These are phyloP conservation scores for Ogataea pilisensis DNA, from an alignment of 805 yeast genomes.

Conservation along the genomic window DNA sequence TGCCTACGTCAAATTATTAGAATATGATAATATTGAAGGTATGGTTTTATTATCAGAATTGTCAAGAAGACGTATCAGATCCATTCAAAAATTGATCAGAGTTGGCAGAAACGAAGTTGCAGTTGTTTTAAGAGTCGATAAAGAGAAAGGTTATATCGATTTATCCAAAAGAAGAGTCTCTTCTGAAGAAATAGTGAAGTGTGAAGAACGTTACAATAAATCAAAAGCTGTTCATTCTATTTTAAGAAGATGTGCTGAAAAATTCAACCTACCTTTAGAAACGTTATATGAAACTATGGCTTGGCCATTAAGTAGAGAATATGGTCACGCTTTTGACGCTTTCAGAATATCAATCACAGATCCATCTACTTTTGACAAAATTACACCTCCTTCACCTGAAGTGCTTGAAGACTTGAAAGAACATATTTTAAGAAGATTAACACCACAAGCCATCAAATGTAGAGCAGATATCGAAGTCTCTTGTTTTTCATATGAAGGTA, in stretches of 20 bases:
- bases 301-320: conserved; percentile 95
- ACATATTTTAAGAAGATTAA: conserved; percentile 88
- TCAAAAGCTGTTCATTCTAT: conserved; percentile 98
- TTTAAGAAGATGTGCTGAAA: conserved; percentile 96
- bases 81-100: conserved; percentile 94
- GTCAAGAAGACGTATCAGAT: conserved; percentile 97
- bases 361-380: conserved; percentile 77
- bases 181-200: conserved; percentile 94
- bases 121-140: conserved; percentile 95
- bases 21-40: conserved; percentile 97
- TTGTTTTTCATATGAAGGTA: conserved; percentile 95
- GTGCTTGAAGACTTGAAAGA: conserved; percentile 79
- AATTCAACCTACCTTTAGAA: conserved; percentile 84
- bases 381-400: conserved; percentile 66
- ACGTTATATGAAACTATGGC: conserved; percentile 83
- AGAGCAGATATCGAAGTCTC: conserved; percentile 99
- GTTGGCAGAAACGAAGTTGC: conserved; percentile 99
- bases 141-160: conserved; percentile 97
- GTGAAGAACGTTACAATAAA: conserved; percentile 96
- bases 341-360: conserved; percentile 95
- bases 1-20: conserved; percentile 92
- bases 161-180: conserved; percentile 95
- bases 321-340: conserved; percentile 96
- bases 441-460: conserved; percentile 96
- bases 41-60: conserved; percentile 95